Evolutionary conservation across 495 filamentous ascomycete species (phyloP), one percentile per base, ranked within the genome.

Genomic region (Thermochaetoides thermophila): DNA sequence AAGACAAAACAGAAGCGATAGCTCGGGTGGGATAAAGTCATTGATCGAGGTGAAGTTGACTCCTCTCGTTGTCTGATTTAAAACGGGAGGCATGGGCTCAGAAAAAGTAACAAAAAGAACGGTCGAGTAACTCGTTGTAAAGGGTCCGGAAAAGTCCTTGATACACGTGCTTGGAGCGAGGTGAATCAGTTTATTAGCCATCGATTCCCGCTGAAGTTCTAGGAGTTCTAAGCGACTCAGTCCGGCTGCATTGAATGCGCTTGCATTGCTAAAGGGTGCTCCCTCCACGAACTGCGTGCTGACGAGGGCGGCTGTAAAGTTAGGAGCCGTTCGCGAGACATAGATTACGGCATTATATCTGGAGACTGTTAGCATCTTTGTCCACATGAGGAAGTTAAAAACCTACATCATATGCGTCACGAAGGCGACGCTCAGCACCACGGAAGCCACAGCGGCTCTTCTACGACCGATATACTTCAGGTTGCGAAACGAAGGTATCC

Each of bases 401-500:
- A 39, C 60, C 34, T 35, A 66, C 58, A 64, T 59, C 57, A 62
- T 45, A 43, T 61, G 61, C 5, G 50, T 5, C 45, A 34, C 7
- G 59, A 39, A 17, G 63, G 60, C 25, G 45, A 32, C 1, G 50
- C 16, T 34, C 4, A 68, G 37, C 12, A 58, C 42, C 4, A 49
- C 33, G 26, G 55, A 62, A 32, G 69, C 27, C 50, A 38, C 64
- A 38, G 11, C 45, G 45, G 27, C 38, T 43, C 11, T 53, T 52
- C n/a, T n/a, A n/a, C n/a, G n/a, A n/a, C n/a, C n/a, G 31, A 73
- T 56, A 18, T 49, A 38, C 9, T 30, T 21, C 1, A 71, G 46
- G 44, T 72, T 71, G 9, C 63, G 52, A 15, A 68, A 29, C 14
- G 64, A 69, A 13, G 60, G 64, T 19, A 68, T 45, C 8, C 68